Conservation (phyloP, 192 early-diverging fungal genomes). For the Geosiphon pyriformis region DNA sequence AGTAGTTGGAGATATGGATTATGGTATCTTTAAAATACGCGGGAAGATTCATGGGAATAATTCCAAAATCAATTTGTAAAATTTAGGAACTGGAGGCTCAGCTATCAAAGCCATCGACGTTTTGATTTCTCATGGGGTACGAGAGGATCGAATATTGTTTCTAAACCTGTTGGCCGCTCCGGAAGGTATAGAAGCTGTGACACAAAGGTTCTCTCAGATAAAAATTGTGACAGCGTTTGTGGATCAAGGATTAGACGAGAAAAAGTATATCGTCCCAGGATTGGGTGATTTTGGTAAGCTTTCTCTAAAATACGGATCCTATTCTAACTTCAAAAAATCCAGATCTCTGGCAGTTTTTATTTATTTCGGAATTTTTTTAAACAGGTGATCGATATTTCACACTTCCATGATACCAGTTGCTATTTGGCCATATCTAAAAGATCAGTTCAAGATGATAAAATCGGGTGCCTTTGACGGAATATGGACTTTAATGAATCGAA, state of each 20-base stretch:
- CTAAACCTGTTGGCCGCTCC: slow-evolving; percentile 86
- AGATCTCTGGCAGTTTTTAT: background rate
- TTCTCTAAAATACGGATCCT: background rate
- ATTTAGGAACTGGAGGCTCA: slow-evolving; percentile 86
- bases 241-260: slow-evolving; percentile 73
- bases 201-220: slow-evolving; percentile 64
- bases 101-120: slow-evolving; percentile 90
- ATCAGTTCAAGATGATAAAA: too few species aligned
- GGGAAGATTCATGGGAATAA: background rate
- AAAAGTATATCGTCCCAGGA: slow-evolving; percentile 87
- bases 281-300: slow-evolving; percentile 78
- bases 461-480: too few species aligned
- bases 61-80: slow-evolving; percentile 2
- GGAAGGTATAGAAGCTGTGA: slow-evolving; percentile 74
- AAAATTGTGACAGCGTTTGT: slow-evolving; percentile 86
- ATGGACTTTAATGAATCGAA: too few species aligned
- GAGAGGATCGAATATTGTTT: slow-evolving; percentile 83
- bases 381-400: slow-evolving; percentile 18
- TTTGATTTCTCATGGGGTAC: slow-evolving; percentile 75
- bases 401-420: background rate
- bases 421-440: too few species aligned
- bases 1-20: slow-evolving; percentile 8
- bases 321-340: background rate
- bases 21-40: background rate
- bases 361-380: too few species aligned